phyloP scores from a whole-genome alignment of 306 rosid species.

The Medicago truncatula region DNA sequence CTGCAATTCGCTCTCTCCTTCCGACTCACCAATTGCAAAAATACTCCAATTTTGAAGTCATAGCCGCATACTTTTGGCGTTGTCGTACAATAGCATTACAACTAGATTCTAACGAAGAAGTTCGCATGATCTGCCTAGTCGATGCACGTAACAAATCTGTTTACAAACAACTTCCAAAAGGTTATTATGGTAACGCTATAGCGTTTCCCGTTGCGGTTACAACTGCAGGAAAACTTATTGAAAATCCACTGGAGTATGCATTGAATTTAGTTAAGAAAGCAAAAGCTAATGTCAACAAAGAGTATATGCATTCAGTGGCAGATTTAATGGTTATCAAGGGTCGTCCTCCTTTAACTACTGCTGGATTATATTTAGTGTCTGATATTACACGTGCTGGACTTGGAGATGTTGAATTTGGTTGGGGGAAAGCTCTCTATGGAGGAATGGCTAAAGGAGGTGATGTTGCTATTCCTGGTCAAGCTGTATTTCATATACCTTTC shows the following conservation, averaged over 20 bases:
- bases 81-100: constrained; percentile 52
- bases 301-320: not conserved
- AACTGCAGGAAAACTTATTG: not conserved
- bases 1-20: not conserved
- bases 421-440: not conserved
- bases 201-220: not conserved
- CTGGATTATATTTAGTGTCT: not conserved
- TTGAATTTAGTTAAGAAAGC: not conserved
- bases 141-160: not conserved
- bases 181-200: not conserved
- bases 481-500: not conserved
- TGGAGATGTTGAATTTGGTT: not conserved
- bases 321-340: not conserved
- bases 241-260: not conserved
- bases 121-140: not conserved
- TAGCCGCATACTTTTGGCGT: constrained; percentile 50
- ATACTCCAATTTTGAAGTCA: constrained; percentile 51
- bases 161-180: not conserved
- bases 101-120: not conserved
- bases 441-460: not conserved
- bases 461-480: not conserved
- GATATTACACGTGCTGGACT: not conserved
- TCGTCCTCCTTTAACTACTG: not conserved
- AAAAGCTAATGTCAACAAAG: not conserved
- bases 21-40: not conserved